Evolutionary conservation across 2,329 filamentous ascomycete genomes (phyloP).

Genomic region (Penicillium sp.): DNA sequence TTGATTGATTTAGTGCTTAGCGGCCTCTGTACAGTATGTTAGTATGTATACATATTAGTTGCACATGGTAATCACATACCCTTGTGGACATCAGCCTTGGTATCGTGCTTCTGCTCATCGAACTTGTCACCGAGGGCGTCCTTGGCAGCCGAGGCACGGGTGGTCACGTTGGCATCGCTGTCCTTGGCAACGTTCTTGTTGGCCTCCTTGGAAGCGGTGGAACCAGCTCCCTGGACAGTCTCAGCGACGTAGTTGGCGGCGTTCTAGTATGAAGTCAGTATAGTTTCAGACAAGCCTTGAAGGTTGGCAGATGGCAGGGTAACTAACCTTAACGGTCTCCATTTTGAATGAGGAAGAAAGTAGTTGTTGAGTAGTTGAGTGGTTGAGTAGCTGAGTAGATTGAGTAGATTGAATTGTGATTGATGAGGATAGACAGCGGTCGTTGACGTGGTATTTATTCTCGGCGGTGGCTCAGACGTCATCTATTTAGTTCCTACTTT

Average conservation of each 20-base stretch:
- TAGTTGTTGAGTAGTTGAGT: neutral
- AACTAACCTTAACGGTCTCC: slow-evolving; percentile 22
- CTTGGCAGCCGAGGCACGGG: slow-evolving; percentile 56
- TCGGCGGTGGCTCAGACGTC: neutral
- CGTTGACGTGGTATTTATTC: neutral
- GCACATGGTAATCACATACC: slow-evolving; percentile 8
- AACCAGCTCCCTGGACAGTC: slow-evolving; percentile 58
- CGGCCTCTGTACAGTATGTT: neutral
- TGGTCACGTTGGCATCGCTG: slow-evolving; percentile 52
- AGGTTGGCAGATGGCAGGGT: no score
- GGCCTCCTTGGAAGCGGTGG: slow-evolving; percentile 64
- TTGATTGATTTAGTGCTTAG: neutral
- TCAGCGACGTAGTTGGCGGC: slow-evolving; percentile 70
- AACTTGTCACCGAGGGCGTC: slow-evolving; percentile 56
- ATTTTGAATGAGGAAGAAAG: slow-evolving; percentile 7
- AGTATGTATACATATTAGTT: neutral
- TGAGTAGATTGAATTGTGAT: neutral
- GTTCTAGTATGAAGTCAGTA: slow-evolving; percentile 40
- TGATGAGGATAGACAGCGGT: neutral
- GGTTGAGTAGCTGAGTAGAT: neutral
- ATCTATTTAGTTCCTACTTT: neutral
- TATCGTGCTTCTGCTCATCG: slow-evolving; percentile 54
- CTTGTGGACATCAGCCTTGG: slow-evolving; percentile 27
- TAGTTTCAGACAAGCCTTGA: neutral
- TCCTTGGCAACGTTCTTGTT: slow-evolving; percentile 71